Conservation (phyloP, 2,329 filamentous ascomycete genomes). For the Bipolaris cookei region DNA sequence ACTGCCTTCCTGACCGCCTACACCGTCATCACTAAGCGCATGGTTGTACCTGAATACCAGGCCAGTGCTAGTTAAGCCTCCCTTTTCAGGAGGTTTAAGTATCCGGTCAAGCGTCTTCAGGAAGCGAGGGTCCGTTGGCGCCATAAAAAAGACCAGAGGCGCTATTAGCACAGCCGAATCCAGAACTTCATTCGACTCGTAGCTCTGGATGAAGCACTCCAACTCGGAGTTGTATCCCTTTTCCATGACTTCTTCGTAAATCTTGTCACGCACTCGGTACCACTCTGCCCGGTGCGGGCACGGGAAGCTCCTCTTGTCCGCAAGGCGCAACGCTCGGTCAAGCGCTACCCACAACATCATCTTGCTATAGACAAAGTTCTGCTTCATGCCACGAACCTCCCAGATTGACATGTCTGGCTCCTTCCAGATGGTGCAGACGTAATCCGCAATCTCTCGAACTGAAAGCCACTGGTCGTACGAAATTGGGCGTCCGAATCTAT, state of each 20-base stretch:
- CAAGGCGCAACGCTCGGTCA: constrained; percentile 74
- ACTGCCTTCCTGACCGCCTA: constrained; percentile 75
- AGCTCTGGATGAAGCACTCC: constrained; percentile 76
- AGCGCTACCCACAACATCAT: constrained; percentile 84
- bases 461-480: constrained; percentile 78
- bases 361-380: constrained; percentile 82
- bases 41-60: constrained; percentile 79
- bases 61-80: constrained; percentile 75
- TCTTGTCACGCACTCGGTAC: constrained; percentile 68
- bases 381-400: constrained; percentile 77
- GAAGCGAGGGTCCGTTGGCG: constrained; percentile 78
- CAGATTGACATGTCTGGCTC: constrained; percentile 80
- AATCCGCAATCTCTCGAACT: constrained; percentile 72
- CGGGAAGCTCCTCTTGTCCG: constrained; percentile 76
- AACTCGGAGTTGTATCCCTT: constrained; percentile 76
- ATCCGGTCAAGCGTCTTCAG: constrained; percentile 74
- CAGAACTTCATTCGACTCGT: constrained; percentile 71
- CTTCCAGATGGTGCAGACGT: constrained; percentile 70
- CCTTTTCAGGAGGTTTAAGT: constrained; percentile 73
- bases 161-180: constrained; percentile 79
- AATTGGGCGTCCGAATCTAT: constrained; percentile 76
- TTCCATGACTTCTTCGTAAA: constrained; percentile 81
- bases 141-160: constrained; percentile 79
- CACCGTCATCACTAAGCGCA: constrained; percentile 70
- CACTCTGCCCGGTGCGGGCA: constrained; percentile 73